Percentiles rank a stretch among this genome's conserved stretches.
These are phyloP conservation scores for Amoebophrya sp. DNA, from an alignment of 169 alveolate genomes.

Conservation along the genomic window DNA sequence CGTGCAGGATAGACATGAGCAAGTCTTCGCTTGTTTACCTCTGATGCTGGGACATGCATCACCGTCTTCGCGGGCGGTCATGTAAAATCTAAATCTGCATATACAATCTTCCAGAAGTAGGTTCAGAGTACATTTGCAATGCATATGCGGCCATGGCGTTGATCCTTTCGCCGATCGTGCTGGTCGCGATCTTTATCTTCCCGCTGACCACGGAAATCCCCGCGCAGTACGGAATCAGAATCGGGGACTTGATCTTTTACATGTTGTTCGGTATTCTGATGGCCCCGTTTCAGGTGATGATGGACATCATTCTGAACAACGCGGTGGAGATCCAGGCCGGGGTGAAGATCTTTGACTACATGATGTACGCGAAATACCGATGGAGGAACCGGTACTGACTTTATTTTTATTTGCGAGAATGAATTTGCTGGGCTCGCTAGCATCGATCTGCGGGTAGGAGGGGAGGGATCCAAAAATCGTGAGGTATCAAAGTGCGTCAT, in stretches of 20 bases:
- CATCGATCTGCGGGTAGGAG: no score
- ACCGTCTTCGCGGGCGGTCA: no score
- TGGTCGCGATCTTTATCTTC: constrained; percentile 6
- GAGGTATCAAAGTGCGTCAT: no score
- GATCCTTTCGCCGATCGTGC: constrained; percentile 27
- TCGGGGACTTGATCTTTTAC: constrained; percentile 24
- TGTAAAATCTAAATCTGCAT: no score
- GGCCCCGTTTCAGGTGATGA: constrained; percentile 31
- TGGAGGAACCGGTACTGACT: constrained; percentile 30
- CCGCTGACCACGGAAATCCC: constrained; percentile 30
- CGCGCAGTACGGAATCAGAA: constrained; percentile 28
- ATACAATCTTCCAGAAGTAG: no score
- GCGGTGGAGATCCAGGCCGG: constrained; percentile 25
- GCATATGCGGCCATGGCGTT: constrained; percentile 26
- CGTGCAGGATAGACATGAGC: no score
- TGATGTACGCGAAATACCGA: constrained; percentile 29
- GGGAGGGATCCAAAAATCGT: no score
- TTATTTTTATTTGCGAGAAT: no score
- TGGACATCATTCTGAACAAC: constrained; percentile 31
- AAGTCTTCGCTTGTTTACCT: no score
- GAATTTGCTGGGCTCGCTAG: no score
- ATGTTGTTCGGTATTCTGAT: constrained; percentile 34
- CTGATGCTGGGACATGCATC: no score
- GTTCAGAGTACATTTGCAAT: no score
- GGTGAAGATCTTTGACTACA: constrained; percentile 33